Conservation (phyloP, 106 monocot species). For the Dioscorea alata region DNA sequence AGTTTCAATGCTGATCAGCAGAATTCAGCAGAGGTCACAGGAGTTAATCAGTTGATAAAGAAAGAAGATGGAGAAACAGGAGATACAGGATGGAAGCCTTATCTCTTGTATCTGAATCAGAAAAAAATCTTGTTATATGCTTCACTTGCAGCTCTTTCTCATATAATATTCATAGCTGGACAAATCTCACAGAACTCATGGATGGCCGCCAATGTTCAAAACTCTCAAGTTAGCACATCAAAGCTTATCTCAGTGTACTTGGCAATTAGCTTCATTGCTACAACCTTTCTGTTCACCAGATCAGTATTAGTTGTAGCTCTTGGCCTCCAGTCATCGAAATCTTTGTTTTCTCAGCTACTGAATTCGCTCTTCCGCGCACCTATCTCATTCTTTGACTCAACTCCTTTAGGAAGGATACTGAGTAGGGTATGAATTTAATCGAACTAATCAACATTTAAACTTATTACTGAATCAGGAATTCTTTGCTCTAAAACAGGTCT, state of each 20-base stretch:
- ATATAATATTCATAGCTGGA: constrained; percentile 57
- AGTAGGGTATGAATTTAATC: too few species aligned
- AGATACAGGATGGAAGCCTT: constrained; percentile 75
- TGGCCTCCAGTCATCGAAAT: constrained; percentile 74
- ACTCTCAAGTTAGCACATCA: constrained; percentile 64
- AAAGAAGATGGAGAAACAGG: constrained; percentile 86
- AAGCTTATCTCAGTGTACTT: constrained; percentile 65
- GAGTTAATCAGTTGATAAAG: constrained; percentile 74
- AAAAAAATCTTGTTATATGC: constrained; percentile 67
- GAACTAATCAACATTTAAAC: neutral
- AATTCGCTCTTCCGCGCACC: constrained; percentile 83
- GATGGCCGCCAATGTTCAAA: constrained; percentile 92
- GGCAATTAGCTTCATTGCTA: constrained; percentile 49
- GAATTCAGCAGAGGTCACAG: constrained; percentile 2
- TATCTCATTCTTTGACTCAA: constrained; percentile 92
- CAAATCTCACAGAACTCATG: constrained; percentile 92
- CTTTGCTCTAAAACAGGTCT: constrained; percentile 53
- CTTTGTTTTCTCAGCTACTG: constrained; percentile 74
- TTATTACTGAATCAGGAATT: neutral
- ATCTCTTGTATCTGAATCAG: constrained; percentile 67
- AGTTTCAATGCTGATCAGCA: constrained; percentile 8
- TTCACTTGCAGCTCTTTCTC: constrained; percentile 40
- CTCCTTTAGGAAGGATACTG: constrained; percentile 88
- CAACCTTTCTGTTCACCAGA: constrained; percentile 60
- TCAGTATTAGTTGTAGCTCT: constrained; percentile 54